Base-by-base conservation (phyloP, 164 flowering plant species). In the Kalanchoe fedtschenkoi region DNA sequence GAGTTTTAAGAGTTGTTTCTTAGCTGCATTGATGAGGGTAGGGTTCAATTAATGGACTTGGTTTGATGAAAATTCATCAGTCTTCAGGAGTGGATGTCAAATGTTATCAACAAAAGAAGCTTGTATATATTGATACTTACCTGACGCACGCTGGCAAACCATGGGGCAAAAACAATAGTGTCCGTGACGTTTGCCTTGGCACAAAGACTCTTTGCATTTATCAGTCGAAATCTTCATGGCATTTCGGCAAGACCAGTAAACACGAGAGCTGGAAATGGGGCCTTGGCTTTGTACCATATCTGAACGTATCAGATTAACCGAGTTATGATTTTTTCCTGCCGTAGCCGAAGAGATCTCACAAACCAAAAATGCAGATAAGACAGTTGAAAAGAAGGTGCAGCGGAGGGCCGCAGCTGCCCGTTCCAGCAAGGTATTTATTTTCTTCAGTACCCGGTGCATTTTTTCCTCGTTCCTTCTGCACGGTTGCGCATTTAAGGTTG, bases 141-240 rank as follows among this genome's bases (percentile, higher is more conserved):
- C 82, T 89, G n/a, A 82, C 91, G 89, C 81, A 91, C 80, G 84
- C 80, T 76, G 99, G 99, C 46, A 89, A 84, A 70, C 96, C 96
- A 21, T 95, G 99, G 99, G 80, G 87, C 37, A 84, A 53, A 73
- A 68, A 62, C 66, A 71, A 54, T 41, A 24, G 32, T 33, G 62
- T 75, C 30, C 65, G 44, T 30, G 74, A 55, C 28, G 62, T 63
- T 60, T 62, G 33, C 46, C 58, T 64, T 74, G 93, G 87, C 80
- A 32, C 60, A 22, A 28, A 26, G 37, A 42, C 21, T 3, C 29
- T 16, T 22, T 58, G 41, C 26, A 22, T 35, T 43, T 22, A 15
- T n/a, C n/a, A n/a, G n/a, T n/a, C n/a, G n/a, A n/a, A 21, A 24
- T 22, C 30, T 30, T 21, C 24, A 1, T n/a, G 64, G 29, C 10